Percentiles rank a stretch among this genome's conserved stretches.
These are phyloP conservation scores for Umbellularia californica DNA, from an alignment of 164 flowering plant species.

Conservation along the genomic window DNA sequence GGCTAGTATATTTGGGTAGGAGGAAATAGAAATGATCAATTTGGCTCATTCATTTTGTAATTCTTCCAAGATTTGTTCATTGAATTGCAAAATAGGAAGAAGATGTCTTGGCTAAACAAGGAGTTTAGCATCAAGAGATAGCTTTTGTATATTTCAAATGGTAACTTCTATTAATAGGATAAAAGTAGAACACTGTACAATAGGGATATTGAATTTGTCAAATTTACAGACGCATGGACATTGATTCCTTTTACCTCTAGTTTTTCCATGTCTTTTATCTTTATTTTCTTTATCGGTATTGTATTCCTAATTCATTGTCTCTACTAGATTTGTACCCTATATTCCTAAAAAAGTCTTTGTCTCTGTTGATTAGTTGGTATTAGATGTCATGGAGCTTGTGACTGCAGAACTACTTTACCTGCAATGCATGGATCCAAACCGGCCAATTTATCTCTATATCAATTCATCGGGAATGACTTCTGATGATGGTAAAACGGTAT, in stretches of 20 bases:
- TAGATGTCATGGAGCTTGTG: conserved; percentile 88
- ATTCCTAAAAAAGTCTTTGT: neutral
- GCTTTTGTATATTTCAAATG: too few relatives aligned
- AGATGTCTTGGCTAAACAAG: too few relatives aligned
- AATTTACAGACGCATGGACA: too few relatives aligned
- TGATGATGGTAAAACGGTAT: conserved; percentile 88
- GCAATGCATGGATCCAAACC: conserved; percentile 69
- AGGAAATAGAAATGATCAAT: too few relatives aligned
- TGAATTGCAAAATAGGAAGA: too few relatives aligned
- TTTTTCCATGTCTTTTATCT: neutral
- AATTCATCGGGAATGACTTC: conserved; percentile 90
- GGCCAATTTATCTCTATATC: conserved; percentile 74
- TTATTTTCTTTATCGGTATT: neutral
- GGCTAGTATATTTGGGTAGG: too few relatives aligned
- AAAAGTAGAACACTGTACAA: too few relatives aligned
- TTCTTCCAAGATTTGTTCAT: too few relatives aligned
- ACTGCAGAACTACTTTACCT: conserved; percentile 76
- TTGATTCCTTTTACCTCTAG: neutral
- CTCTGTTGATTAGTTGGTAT: conserved; percentile 62
- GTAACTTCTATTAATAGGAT: too few relatives aligned
- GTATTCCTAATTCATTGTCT: neutral
- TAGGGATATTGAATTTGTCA: neutral
- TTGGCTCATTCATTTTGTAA: too few relatives aligned
- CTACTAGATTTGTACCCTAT: neutral
- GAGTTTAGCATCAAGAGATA: too few relatives aligned